A percentile compares a stretch with the other conserved stretches of the same genome.
These are phyloP conservation scores for Geranomyces michiganensis DNA, from an alignment of 192 early-diverging fungal genomes.

Conservation along the genomic window DNA sequence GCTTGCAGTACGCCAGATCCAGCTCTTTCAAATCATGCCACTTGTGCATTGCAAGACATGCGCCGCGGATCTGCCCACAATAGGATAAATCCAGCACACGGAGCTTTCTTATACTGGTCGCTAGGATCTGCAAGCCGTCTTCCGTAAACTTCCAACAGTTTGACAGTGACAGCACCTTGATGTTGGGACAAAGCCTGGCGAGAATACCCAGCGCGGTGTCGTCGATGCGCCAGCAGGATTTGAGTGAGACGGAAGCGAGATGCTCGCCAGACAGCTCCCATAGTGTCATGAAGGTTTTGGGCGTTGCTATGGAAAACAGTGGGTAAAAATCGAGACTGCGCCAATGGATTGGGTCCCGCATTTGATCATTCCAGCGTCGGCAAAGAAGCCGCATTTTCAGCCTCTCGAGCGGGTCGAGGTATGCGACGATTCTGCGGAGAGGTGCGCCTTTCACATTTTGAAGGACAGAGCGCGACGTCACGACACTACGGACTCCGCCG, in stretches of 20 bases:
- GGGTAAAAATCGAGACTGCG: conserved; percentile 33
- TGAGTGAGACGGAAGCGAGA: conserved; percentile 35
- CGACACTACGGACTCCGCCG: neutral
- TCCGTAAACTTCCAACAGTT: conserved; percentile 65
- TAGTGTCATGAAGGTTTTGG: conserved; percentile 22
- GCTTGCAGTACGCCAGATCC: conserved; percentile 57
- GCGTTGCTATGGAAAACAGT: conserved; percentile 34
- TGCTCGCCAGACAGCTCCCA: conserved; percentile 30
- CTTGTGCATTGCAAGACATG: conserved; percentile 46
- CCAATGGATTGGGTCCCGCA: conserved; percentile 45
- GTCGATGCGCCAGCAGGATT: conserved; percentile 45
- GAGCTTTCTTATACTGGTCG: conserved; percentile 31
- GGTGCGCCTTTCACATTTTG: conserved; percentile 10
- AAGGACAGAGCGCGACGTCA: neutral
- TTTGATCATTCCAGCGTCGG: conserved; percentile 39
- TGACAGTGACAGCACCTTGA: conserved; percentile 39
- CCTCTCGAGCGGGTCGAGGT: conserved; percentile 38
- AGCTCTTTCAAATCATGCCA: conserved; percentile 41
- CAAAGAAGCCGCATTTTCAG: conserved; percentile 32
- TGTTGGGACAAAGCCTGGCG: conserved; percentile 45
- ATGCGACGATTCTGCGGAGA: conserved; percentile 8
- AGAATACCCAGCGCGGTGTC: conserved; percentile 45
- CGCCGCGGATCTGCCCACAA: conserved; percentile 54
- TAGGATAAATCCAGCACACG: conserved; percentile 49
- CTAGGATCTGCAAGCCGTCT: conserved; percentile 40